phyloP scores from a whole-genome alignment of 208 protist species.

The Leptomonas pyrrhocoris region DNA sequence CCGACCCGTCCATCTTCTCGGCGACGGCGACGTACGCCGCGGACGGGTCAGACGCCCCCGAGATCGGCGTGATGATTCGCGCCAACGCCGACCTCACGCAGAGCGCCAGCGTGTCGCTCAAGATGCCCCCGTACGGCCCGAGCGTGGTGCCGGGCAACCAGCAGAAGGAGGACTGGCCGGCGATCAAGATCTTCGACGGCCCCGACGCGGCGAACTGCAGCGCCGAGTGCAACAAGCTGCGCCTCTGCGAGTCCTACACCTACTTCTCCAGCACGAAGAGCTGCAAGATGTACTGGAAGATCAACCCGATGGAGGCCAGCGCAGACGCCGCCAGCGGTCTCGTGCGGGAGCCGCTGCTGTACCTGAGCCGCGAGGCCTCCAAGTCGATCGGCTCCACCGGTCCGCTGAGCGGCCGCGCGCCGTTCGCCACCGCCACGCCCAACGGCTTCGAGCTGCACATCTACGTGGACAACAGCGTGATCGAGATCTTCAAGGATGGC shows the following conservation, averaged over 20 bases:
- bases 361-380: slow-evolving; percentile 33
- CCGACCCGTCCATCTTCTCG: slow-evolving; percentile 21
- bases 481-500: slow-evolving; percentile 55
- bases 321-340: slow-evolving; percentile 22
- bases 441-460: slow-evolving; percentile 38
- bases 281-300: slow-evolving; percentile 40
- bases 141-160: neutral
- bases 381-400: slow-evolving; percentile 33
- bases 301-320: slow-evolving; percentile 1
- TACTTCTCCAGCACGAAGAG: slow-evolving; percentile 5
- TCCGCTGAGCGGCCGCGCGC: slow-evolving; percentile 40
- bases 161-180: slow-evolving; percentile 22
- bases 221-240: slow-evolving; percentile 31
- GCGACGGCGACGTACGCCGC: slow-evolving; percentile 21
- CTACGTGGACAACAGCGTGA: slow-evolving; percentile 42
- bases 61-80: slow-evolving; percentile 43
- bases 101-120: slow-evolving; percentile 33
- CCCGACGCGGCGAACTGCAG: slow-evolving; percentile 27
- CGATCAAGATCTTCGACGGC: slow-evolving; percentile 32
- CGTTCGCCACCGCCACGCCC: slow-evolving; percentile 29
- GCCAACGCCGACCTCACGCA: slow-evolving; percentile 18
- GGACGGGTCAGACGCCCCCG: slow-evolving; percentile 27
- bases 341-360: slow-evolving; percentile 40
- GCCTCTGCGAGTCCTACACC: slow-evolving; percentile 39
- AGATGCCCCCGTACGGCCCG: slow-evolving; percentile 32